Base-by-base conservation (phyloP, 75 land plant genomes). In the Adiantum capillusveneris region DNA sequence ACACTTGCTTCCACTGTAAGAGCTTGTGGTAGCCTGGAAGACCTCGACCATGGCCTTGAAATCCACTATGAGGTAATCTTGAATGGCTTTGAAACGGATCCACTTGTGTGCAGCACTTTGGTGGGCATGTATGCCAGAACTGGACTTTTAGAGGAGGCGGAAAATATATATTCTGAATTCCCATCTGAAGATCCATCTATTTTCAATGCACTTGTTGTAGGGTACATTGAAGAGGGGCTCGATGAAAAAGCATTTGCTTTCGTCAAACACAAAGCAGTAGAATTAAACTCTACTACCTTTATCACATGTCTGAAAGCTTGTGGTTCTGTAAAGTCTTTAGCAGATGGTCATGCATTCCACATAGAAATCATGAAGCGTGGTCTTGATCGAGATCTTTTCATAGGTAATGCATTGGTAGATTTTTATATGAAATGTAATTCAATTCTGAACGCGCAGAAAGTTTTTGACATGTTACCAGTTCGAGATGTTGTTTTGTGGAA, bases 401-500 rank as follows among this genome's bases (percentile, higher is more conserved):
- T 62, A 11, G 62, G 62, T 12, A 60, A 45, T 26, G 63, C 65
- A 5, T 34, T 34, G 37, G 29, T 79, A 24, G 57, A 67, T 56
- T 53, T 73, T 69, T 79, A 79, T 68, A 70, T 64, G 3, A 79
- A 74, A 54, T 74, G 66, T 56, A 56, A 25, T 24, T 63, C 48
- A 37, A 62, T 70, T 18, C 50, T 52, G n/a, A 6, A 50, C 52
- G 76, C 76, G 9, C 48, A 51, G 68, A 22, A 34, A n/a, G 62
- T 73, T 17, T 79, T 79, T 54, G 58, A 69, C 13, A 18, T 28
- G 14, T 26, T 60, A 16, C 29, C 29, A 0, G 2, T 25, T 0
- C 62, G 66, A 63, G 77, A 79, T 70, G 29, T 68, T 22, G 71
- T 66, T 0, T 14, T 74, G 27, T 79, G 82, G 82, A 79, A 74